phyloP scores from a whole-genome alignment of 306 rosid genomes.

The Lotus japonicus region DNA sequence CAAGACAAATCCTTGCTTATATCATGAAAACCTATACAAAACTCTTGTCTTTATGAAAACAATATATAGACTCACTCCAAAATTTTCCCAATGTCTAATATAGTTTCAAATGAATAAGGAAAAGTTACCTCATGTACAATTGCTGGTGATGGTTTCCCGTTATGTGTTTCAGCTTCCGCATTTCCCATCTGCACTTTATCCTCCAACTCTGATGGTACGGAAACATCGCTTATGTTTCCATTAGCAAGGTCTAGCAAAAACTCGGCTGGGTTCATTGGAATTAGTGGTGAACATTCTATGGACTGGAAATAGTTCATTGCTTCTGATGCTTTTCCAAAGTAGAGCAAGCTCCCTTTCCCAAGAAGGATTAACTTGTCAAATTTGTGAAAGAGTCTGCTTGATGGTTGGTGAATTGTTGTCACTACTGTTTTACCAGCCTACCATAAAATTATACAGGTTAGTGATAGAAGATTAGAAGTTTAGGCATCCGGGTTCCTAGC shows the following conservation, averaged over 20 bases:
- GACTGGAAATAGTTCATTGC: constrained; percentile 75
- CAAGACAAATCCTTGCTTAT: not conserved
- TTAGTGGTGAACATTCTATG: constrained; percentile 81
- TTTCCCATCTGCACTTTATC: constrained; percentile 71
- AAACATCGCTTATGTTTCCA: constrained; percentile 78
- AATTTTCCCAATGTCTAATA: not conserved
- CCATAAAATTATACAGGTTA: constrained; percentile 6
- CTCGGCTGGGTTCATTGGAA: constrained; percentile 97
- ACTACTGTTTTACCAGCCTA: constrained; percentile 96
- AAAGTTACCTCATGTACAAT: constrained; percentile 74
- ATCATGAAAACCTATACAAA: too few species aligned
- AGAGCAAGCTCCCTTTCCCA: constrained; percentile 91
- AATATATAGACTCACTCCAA: not conserved
- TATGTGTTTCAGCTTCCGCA: constrained; percentile 43
- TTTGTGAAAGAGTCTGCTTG: constrained; percentile 92
- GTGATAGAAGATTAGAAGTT: too few species aligned
- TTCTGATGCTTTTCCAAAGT: constrained; percentile 92
- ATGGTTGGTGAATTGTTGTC: constrained; percentile 97
- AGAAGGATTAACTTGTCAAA: constrained; percentile 94
- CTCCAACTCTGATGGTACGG: constrained; percentile 87
- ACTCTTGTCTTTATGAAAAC: too few species aligned
- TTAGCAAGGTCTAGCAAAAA: constrained; percentile 93
- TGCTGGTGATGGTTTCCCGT: constrained; percentile 75
- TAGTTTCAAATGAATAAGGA: not conserved
- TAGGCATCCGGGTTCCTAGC: too few species aligned